Evolutionary conservation across 2,329 filamentous ascomycete genomes (phyloP).

Genomic region (Amauroascus verrucosus): DNA sequence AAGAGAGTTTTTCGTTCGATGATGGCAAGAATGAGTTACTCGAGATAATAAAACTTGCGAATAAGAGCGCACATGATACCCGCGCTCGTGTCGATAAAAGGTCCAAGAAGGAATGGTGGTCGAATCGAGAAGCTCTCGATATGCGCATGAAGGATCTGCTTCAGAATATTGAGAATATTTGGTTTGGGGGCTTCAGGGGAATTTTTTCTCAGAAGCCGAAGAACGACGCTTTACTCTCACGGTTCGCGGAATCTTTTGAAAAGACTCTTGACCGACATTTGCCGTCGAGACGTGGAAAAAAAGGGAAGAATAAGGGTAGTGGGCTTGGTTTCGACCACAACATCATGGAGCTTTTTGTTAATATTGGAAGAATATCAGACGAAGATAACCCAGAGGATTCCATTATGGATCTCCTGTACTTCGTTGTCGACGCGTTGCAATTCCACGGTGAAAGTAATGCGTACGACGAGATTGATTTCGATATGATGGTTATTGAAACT

Average conservation of each 20-base stretch:
- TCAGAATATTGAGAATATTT: constrained; percentile 77
- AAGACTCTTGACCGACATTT: constrained; percentile 72
- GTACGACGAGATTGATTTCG: constrained; percentile 96
- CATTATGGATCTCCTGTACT: constrained; percentile 87
- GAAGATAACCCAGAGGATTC: constrained; percentile 75
- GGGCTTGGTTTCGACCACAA: constrained; percentile 50
- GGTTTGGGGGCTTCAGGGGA: constrained; percentile 89
- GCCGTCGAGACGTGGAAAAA: constrained; percentile 61
- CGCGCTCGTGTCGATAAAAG: constrained; percentile 63
- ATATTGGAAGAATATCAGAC: constrained; percentile 62
- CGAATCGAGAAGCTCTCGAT: constrained; percentile 70
- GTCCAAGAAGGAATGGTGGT: constrained; percentile 80
- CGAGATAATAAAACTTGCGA: constrained; percentile 72
- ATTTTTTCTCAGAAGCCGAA: constrained; percentile 71
- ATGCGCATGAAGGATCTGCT: constrained; percentile 65
- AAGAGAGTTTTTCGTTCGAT: constrained; percentile 72
- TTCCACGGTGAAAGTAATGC: constrained; percentile 95
- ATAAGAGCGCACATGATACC: constrained; percentile 67
- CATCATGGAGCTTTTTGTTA: constrained; percentile 80
- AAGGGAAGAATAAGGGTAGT: constrained; percentile 44
- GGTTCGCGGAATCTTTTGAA: constrained; percentile 69
- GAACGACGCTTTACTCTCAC: constrained; percentile 54
- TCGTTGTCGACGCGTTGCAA: constrained; percentile 90
- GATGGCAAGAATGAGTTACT: constrained; percentile 68
- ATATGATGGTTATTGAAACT: constrained; percentile 77